Evolutionary conservation across 192 early-diverging fungal genomes (phyloP).

Genomic region (Coemansia sp.): DNA sequence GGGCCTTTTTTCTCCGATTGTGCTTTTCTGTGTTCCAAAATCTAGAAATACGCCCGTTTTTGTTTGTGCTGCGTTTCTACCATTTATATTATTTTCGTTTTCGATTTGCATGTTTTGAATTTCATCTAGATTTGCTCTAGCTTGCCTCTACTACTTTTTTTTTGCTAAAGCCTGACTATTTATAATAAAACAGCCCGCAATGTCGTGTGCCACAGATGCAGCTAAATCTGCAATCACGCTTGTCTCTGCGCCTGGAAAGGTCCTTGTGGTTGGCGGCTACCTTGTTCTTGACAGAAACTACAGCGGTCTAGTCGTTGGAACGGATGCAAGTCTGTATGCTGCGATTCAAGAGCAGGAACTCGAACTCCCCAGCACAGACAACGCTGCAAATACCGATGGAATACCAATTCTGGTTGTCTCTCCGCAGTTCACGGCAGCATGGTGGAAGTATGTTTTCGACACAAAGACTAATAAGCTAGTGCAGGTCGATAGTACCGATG

Average conservation of each 20-base stretch:
- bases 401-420: slow-evolving; percentile 64
- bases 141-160: too few species aligned
- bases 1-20: neutral
- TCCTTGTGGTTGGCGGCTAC: slow-evolving; percentile 91
- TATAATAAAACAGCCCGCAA: too few species aligned
- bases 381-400: neutral
- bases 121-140: too few species aligned
- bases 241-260: slow-evolving; percentile 94
- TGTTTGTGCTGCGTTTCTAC: too few species aligned
- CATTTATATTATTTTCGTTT: too few species aligned
- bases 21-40: too few species aligned
- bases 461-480: slow-evolving; percentile 14
- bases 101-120: too few species aligned
- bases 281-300: slow-evolving; percentile 83
- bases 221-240: slow-evolving; percentile 33
- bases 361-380: slow-evolving; percentile 1
- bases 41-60: too few species aligned
- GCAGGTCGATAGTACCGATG: slow-evolving; percentile 37
- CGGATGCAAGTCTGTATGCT: slow-evolving; percentile 83
- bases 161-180: too few species aligned
- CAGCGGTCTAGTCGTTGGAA: slow-evolving; percentile 82
- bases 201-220: neutral
- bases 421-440: slow-evolving; percentile 84
- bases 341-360: slow-evolving; percentile 51
- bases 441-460: slow-evolving; percentile 70